Base-by-base conservation (phyloP, 2,329 filamentous ascomycete species). In the Colletotrichum chlorophyti region DNA sequence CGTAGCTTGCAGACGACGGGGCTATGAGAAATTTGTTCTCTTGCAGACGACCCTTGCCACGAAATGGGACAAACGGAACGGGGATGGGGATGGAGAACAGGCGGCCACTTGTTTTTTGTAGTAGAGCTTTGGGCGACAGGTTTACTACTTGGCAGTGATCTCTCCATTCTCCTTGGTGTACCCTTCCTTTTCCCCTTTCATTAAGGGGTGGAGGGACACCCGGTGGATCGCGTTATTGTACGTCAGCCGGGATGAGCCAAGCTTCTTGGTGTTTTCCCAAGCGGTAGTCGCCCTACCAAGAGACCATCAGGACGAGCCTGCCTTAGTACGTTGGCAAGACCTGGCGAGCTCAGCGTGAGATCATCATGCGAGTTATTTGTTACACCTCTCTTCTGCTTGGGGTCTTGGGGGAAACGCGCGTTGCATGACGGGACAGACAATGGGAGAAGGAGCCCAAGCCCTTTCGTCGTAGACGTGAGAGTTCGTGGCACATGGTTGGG, bases 231-330 rank as follows among this genome's bases (percentile, higher is more conserved):
- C 35, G 41, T 47, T n/a, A 31, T 38, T 31, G 50, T 58, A 48
- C 54, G 54, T 58, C 54, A 58, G 54, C 54, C 34, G 37, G 42
- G 50, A 32, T 12, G 19, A 54, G 54, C 54, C 54, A 58, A 58
- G 54, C 19, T 23, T 54, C 54, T 58, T 54, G 50, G 49, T 58
- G 53, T 35, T 58, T 51, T 58, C 27, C 32, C 41, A 42, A 41
- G 48, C n/a, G n/a, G 8, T 32, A 21, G 38, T 31, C 7, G 31
- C 17, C 32, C 29, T 45, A 19, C 42, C 27, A 47, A 27, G 29
- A 40, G n/a, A n/a, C n/a, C 17, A 17, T 6, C 14, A 21, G 12
- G 38, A 14, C 38, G 9, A 14, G 38, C 19, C n/a, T n/a, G n/a
- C n/a, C n/a, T n/a, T n/a, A n/a, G n/a, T n/a, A n/a, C n/a, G n/a